Base-by-base conservation (phyloP, 2,329 filamentous ascomycete genomes). In the Cercospora sojina region DNA sequence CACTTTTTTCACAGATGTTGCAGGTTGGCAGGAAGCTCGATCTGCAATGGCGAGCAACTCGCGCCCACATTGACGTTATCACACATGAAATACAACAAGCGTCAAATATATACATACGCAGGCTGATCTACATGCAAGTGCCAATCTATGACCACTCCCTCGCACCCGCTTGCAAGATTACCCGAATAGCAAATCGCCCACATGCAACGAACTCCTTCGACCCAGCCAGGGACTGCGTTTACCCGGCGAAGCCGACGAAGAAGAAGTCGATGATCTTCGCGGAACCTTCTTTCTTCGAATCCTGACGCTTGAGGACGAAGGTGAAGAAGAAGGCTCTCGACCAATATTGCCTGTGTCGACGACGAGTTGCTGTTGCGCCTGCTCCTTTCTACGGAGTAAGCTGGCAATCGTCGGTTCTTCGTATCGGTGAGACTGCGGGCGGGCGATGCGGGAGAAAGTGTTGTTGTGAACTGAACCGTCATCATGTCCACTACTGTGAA, bases 341-440 rank as follows among this genome's bases (percentile, higher is more conserved):
- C 25, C 25, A 25, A 25, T 23, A 5, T 9, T 16, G n/a, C 51
- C n/a, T 10, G 51, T 32, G 12, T 56, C 51, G n/a, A 23, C 31
- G 27, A 56, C 51, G n/a, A 49, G 43, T 13, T 49, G 43, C 18
- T 49, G 43, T 43, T 43, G 38, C 16, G 18, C 10, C 10, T 56
- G 25, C 51, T 64, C 55, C 53, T 64, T 47, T 31, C 41, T 31
- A 47, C 56, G 62, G 3, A 47, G 62, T 9, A 64, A 10, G 13
- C 53, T 64, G 4, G 41, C 51, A n/a, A 59, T 47, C 18, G 62
- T 59, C 13, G 35, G 53, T 25, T 58, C 35, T 16, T 47, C 35
- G 35, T 59, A 53, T 32, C 35, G 47, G 25, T 35, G 27, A 31
- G 10, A 20, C n/a, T 31, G 49, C 29, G 27, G 23, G 1, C 18